Evolutionary conservation across 2,329 filamentous ascomycete species (phyloP).

Genomic region (Alternaria longipes): DNA sequence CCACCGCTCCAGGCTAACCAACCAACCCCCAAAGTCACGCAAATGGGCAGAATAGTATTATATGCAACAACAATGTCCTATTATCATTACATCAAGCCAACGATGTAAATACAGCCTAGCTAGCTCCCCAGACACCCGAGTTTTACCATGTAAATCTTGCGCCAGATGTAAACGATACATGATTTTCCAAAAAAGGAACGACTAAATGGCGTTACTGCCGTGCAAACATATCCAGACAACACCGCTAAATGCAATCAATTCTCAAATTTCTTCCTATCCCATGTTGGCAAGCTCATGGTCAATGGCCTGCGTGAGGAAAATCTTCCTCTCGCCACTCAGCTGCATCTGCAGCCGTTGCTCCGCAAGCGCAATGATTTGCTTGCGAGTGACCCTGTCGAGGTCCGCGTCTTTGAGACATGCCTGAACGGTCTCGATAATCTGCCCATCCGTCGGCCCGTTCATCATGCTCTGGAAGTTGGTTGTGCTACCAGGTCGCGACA

Average conservation of each 20-base stretch:
- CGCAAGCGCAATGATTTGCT: slow-evolving; percentile 84
- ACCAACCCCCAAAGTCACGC: neutral
- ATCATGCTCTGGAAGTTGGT: slow-evolving; percentile 67
- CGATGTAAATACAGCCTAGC: slow-evolving; percentile 12
- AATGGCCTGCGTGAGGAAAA: slow-evolving; percentile 92
- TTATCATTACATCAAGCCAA: slow-evolving; percentile 12
- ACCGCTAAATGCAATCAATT: slow-evolving; percentile 32
- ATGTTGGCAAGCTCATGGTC: slow-evolving; percentile 93
- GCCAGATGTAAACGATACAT: slow-evolving; percentile 10
- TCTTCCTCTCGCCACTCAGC: slow-evolving; percentile 82
- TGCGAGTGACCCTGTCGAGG: slow-evolving; percentile 97
- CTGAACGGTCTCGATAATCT: slow-evolving; percentile 86
- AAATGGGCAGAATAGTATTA: neutral
- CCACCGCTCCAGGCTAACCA: neutral
- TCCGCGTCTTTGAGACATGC: slow-evolving; percentile 86
- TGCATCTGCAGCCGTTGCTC: slow-evolving; percentile 94
- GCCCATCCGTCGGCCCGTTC: slow-evolving; percentile 77
- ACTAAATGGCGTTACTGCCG: slow-evolving; percentile 17
- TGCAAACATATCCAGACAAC: slow-evolving; percentile 25
- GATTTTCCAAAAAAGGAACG: slow-evolving; percentile 12
- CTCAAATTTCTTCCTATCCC: slow-evolving; percentile 60
- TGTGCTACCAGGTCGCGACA: slow-evolving; percentile 63
- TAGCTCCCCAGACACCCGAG: slow-evolving; percentile 5
- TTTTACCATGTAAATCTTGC: slow-evolving; percentile 17
- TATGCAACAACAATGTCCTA: slow-evolving; percentile 6